phyloP scores from a whole-genome alignment of 108 stramenopile genomes.

The Nitzschia sp. region DNA sequence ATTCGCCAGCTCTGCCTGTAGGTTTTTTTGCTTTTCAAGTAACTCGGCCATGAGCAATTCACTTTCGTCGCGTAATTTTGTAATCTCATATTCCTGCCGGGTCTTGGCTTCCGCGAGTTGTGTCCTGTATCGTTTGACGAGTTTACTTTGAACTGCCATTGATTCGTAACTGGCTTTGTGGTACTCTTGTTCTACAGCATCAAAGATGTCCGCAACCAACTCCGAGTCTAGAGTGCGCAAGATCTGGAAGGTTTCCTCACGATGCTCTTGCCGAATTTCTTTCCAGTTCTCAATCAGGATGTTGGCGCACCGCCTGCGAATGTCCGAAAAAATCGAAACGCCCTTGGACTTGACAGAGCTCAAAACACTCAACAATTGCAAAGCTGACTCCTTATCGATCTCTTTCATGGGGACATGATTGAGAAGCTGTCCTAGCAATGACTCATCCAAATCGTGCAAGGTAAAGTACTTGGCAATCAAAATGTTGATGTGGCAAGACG shows the following conservation, averaged over 20 bases:
- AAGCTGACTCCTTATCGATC: constrained; percentile 25
- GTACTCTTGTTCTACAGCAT: constrained; percentile 22
- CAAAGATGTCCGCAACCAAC: constrained; percentile 19
- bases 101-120: constrained; percentile 22
- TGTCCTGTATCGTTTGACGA: constrained; percentile 24
- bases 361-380: constrained; percentile 30
- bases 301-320: constrained; percentile 33
- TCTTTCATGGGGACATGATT: constrained; percentile 8
- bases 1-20: constrained; percentile 12
- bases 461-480: constrained; percentile 32
- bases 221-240: constrained; percentile 17
- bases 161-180: background rate
- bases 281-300: constrained; percentile 35
- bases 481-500: constrained; percentile 21
- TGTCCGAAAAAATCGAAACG: constrained; percentile 6
- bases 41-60: constrained; percentile 1
- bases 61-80: constrained; percentile 2
- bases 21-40: constrained; percentile 3
- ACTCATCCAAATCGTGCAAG: constrained; percentile 27
- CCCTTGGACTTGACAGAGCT: constrained; percentile 14
- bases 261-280: constrained; percentile 15
- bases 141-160: constrained; percentile 21
- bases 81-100: constrained; percentile 12
- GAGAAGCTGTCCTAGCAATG: constrained; percentile 22
- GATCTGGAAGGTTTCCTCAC: constrained; percentile 17